Evolutionary conservation across 2,329 filamentous ascomycete genomes (phyloP), one percentile per base, ranked within the genome.

Genomic region (Arthrobotrys musiformis): DNA sequence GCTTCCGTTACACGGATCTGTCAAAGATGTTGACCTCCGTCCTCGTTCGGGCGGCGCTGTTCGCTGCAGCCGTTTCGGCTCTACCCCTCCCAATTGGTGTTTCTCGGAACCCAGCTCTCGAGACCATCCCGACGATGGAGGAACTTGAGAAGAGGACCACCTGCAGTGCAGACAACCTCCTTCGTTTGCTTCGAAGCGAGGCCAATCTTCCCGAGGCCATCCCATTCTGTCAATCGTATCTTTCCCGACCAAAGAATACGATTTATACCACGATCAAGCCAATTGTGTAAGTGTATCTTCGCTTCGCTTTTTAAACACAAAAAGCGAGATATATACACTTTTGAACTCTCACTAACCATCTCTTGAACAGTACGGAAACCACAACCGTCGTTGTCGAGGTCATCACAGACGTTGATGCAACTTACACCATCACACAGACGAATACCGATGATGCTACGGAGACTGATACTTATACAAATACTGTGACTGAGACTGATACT

Each of bases 191-290:
- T n/a, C 60, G 64, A 33, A 69, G 24, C 9, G 35, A 37, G 8
- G 56, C 37, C 7, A 69, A 69, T 33, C 50, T 69, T 9, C 52
- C 64, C 22, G 33, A 60, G 13, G 50, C 64, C 4, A 48, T 60
- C 26, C 64, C 64, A 6, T 69, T 69, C 40, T 69, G 64, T 28
- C 50, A 60, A 15, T 46, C 64, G 13, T 69, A 60, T 19, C 64
- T 69, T 6, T 11, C 19, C 24, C 17, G 26, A 2, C 46, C 26
- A 2, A 26, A 30, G n/a, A 54, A n/a, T 30, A 66, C 62, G 1
- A 33, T 54, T 13, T 54, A 37, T n/a, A 42, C 46, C 7, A 66
- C 62, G 13, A 30, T 66, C 19, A 28, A 66, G 22, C 62, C 62
- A 15, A 42, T 28, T 5, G 17, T n/a, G 62, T 66, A 66, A 66